Conservation (phyloP, 106 monocot species). For the Narthecium ossifragum region DNA sequence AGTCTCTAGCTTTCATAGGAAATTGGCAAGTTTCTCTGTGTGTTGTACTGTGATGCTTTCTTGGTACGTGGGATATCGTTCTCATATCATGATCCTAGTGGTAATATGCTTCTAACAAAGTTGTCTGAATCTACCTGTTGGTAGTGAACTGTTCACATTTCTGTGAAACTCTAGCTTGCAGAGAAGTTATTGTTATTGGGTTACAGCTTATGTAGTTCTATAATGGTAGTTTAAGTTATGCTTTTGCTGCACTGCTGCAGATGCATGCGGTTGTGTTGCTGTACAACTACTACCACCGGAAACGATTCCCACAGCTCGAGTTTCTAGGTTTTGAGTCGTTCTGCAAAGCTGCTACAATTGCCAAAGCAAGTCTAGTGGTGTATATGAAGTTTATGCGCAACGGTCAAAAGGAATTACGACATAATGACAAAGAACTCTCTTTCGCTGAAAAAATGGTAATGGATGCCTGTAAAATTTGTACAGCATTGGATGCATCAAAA, state of each 20-base stretch:
- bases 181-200: too few relatives aligned
- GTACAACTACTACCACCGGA: conserved; percentile 71
- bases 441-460: conserved; percentile 44
- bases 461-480: conserved; percentile 53
- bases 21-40: too few relatives aligned
- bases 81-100: too few relatives aligned
- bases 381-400: conserved; percentile 37
- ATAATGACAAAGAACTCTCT: conserved; percentile 21
- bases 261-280: conserved; percentile 62
- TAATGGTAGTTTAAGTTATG: neutral
- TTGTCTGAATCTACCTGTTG: too few relatives aligned
- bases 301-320: conserved; percentile 45
- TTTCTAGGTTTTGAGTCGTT: conserved; percentile 39
- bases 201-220: neutral
- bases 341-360: conserved; percentile 34
- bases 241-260: conserved; percentile 26
- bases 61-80: too few relatives aligned
- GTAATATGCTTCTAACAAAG: too few relatives aligned
- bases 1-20: too few relatives aligned
- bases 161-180: too few relatives aligned
- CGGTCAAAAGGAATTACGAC: conserved; percentile 3
- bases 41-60: too few relatives aligned
- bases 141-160: too few relatives aligned
- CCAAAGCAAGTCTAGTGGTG: conserved; percentile 23
- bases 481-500: conserved; percentile 36